Conservation (phyloP, 495 filamentous ascomycete genomes). For the Margaritispora aquatica region DNA sequence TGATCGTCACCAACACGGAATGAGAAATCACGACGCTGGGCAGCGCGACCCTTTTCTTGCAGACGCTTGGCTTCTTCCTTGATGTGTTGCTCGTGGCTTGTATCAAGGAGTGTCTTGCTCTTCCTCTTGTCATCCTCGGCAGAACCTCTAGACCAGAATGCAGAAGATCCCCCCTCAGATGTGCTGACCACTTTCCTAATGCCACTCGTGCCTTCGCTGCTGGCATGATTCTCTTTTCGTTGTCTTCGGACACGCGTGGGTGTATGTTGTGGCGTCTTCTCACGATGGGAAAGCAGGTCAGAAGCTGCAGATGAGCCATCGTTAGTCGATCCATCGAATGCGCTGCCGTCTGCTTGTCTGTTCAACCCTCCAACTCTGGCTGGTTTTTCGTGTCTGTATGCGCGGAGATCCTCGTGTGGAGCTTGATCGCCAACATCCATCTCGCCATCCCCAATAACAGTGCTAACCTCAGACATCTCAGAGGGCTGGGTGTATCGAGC, state of each 20-base stretch:
- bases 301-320: conserved; percentile 20
- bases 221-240: conserved; percentile 20
- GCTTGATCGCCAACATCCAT: conserved; percentile 23
- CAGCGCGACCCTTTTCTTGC: conserved; percentile 34
- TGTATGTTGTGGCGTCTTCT: conserved; percentile 46
- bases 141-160: conserved; percentile 1
- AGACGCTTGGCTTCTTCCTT: conserved; percentile 41
- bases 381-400: conserved; percentile 77
- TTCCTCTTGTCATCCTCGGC: not conserved
- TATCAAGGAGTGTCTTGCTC: conserved; percentile 3
- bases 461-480: conserved; percentile 3
- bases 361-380: conserved; percentile 85
- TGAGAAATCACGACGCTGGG: conserved; percentile 39
- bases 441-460: conserved; percentile 12
- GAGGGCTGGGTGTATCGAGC: not conserved
- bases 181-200: conserved; percentile 49
- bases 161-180: conserved; percentile 32
- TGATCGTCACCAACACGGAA: conserved; percentile 39
- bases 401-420: conserved; percentile 51
- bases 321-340: conserved; percentile 58
- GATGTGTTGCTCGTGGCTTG: conserved; percentile 38
- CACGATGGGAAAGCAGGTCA: conserved; percentile 35
- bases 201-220: conserved; percentile 26
- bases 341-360: conserved; percentile 63
- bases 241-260: conserved; percentile 30